phyloP scores from a whole-genome alignment of 257 asterid species.

The Capsicum rhomboideum region DNA sequence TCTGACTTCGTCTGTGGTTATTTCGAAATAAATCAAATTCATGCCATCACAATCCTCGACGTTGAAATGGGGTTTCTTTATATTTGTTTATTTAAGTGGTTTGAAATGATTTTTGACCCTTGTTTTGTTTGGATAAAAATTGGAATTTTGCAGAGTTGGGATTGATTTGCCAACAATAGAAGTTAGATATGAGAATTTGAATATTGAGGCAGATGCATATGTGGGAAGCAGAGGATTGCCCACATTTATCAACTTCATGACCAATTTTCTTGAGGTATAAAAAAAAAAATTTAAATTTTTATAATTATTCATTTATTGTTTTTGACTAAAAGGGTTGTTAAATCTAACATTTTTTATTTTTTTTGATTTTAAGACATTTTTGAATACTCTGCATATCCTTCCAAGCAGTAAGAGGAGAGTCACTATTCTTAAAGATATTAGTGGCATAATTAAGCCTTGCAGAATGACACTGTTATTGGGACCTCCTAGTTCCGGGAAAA shows the following conservation, averaged over 20 bases:
- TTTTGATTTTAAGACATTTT: slow-evolving; percentile 4
- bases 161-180: slow-evolving; percentile 63
- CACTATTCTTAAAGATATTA: slow-evolving; percentile 42
- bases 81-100: neutral
- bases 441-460: slow-evolving; percentile 60
- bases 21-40: too few relatives aligned
- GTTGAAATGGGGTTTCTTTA: neutral
- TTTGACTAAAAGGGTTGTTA: neutral
- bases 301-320: neutral
- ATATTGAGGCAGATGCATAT: slow-evolving; percentile 47
- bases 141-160: slow-evolving; percentile 40
- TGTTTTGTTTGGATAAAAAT: neutral
- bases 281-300: neutral
- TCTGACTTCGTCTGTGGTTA: too few relatives aligned
- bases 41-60: too few relatives aligned
- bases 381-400: slow-evolving; percentile 25
- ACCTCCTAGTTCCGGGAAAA: slow-evolving; percentile 73
- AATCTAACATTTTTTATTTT: neutral
- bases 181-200: slow-evolving; percentile 60
- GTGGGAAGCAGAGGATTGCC: slow-evolving; percentile 51
- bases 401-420: slow-evolving; percentile 40
- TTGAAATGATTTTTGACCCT: neutral
- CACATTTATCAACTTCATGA: slow-evolving; percentile 37
- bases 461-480: slow-evolving; percentile 67
- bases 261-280: slow-evolving; percentile 45